phyloP scores from a whole-genome alignment of 2,329 filamentous ascomycete genomes.

The Aspergillus sp. region DNA sequence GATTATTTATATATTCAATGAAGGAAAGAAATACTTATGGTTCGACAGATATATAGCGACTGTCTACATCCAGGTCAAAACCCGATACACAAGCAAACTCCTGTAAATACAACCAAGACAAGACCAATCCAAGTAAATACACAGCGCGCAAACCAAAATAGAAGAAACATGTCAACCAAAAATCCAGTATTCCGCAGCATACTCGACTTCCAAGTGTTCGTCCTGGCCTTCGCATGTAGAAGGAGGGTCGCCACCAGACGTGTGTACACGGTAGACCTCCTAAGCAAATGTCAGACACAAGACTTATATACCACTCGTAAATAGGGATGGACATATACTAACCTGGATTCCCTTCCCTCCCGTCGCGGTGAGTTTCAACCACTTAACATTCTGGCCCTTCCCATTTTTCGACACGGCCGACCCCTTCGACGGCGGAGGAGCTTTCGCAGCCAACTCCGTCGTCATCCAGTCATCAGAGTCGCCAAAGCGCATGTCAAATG shows the following conservation, averaged over 20 bases:
- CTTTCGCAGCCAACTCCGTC: conserved; percentile 18
- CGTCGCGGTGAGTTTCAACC: conserved; percentile 23
- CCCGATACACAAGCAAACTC: too few species aligned
- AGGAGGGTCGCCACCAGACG: conserved; percentile 27
- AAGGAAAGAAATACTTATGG: too few species aligned
- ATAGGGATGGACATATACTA: conserved; percentile 6
- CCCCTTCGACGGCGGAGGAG: conserved; percentile 16
- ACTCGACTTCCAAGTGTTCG: conserved; percentile 25
- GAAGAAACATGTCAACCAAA: conserved; percentile 15
- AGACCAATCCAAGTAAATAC: too few species aligned
- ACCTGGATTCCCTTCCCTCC: conserved; percentile 23
- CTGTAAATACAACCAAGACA: too few species aligned
- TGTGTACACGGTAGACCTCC: conserved; percentile 35
- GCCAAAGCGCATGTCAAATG: conserved; percentile 23
- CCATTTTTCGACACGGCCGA: conserved; percentile 1
- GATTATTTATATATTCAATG: too few species aligned
- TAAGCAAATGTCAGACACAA: conserved; percentile 11
- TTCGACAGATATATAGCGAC: too few species aligned
- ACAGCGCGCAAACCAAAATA: too few species aligned
- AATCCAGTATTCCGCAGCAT: conserved; percentile 37
- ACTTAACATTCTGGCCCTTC: conserved; percentile 18
- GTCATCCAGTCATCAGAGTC: conserved; percentile 17
- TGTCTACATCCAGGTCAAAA: too few species aligned
- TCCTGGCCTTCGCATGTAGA: conserved; percentile 23
- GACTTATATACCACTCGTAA: not conserved